Percentiles rank a stretch among this genome's conserved stretches.
phyloP scores from a whole-genome alignment of 148 eudicot genomes.

The Rhododendron molle region DNA sequence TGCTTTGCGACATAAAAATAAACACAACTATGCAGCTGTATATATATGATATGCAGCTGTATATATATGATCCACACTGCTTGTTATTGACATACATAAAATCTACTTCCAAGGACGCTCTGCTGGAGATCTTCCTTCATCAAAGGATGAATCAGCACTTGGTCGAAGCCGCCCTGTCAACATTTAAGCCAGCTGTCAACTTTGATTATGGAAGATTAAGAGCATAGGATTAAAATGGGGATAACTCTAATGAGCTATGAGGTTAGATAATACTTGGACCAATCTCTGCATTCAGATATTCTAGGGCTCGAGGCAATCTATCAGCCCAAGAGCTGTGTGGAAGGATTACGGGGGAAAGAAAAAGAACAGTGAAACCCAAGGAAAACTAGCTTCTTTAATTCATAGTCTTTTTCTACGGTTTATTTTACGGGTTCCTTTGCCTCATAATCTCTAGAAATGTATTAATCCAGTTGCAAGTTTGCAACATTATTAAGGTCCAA shows the following conservation, averaged over 20 bases:
- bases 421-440: not conserved
- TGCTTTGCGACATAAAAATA: not conserved
- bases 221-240: not conserved
- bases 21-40: not conserved
- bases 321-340: not conserved
- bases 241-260: not conserved
- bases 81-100: not conserved
- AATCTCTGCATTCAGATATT: not conserved
- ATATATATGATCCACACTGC: not conserved
- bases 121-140: not conserved
- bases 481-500: not conserved
- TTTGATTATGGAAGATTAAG: not conserved
- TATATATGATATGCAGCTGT: no score
- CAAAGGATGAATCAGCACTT: conserved; percentile 15
- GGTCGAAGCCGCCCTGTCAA: conserved; percentile 33
- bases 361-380: not conserved
- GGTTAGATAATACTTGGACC: not conserved
- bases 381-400: not conserved
- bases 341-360: not conserved
- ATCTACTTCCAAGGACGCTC: not conserved
- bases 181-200: not conserved
- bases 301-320: not conserved
- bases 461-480: not conserved
- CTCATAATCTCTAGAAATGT: not conserved
- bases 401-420: not conserved